A percentile compares a stretch with the other conserved stretches of the same genome.
Conservation (phyloP, 495 filamentous ascomycete species). For the Baudoinia panamericana region DNA sequence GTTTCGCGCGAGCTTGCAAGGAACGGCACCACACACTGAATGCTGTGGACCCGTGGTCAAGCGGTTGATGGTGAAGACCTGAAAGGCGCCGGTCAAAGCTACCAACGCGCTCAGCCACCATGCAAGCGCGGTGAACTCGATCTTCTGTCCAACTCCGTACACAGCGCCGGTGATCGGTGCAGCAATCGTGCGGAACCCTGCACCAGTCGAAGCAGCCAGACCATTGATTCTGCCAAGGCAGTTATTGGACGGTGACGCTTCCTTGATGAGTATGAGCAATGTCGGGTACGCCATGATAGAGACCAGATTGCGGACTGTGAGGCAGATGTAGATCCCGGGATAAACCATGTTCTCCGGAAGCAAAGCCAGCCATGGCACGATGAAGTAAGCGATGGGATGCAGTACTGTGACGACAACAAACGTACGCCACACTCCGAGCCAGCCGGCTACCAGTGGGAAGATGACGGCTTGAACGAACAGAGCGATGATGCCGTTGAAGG, state of each 20-base stretch:
- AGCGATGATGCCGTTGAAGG: conserved; percentile 63
- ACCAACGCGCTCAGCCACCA: conserved; percentile 68
- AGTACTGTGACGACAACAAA: conserved; percentile 60
- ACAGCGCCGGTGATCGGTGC: conserved; percentile 64
- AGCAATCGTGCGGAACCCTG: conserved; percentile 61
- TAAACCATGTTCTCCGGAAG: conserved; percentile 46
- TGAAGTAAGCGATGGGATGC: conserved; percentile 63
- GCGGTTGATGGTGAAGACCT: conserved; percentile 52
- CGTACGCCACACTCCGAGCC: conserved; percentile 59
- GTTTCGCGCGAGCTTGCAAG: conserved; percentile 3
- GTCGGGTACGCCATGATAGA: conserved; percentile 68
- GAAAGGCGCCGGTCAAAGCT: conserved; percentile 53
- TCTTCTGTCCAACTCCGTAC: conserved; percentile 52
- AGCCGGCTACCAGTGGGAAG: conserved; percentile 58
- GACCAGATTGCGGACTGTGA: conserved; percentile 60
- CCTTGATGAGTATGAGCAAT: conserved; percentile 71
- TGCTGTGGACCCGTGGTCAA: conserved; percentile 21
- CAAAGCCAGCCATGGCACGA: conserved; percentile 56
- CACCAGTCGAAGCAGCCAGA: conserved; percentile 64
- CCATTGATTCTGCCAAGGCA: conserved; percentile 70
- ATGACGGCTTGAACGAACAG: conserved; percentile 65
- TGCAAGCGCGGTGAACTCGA: conserved; percentile 59
- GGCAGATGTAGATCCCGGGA: conserved; percentile 57
- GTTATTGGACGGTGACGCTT: conserved; percentile 54
- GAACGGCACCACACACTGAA: conserved; percentile 5